Evolutionary conservation across 2,329 filamentous ascomycete genomes (phyloP).

Genomic region (Ceratocystis harringtonii): DNA sequence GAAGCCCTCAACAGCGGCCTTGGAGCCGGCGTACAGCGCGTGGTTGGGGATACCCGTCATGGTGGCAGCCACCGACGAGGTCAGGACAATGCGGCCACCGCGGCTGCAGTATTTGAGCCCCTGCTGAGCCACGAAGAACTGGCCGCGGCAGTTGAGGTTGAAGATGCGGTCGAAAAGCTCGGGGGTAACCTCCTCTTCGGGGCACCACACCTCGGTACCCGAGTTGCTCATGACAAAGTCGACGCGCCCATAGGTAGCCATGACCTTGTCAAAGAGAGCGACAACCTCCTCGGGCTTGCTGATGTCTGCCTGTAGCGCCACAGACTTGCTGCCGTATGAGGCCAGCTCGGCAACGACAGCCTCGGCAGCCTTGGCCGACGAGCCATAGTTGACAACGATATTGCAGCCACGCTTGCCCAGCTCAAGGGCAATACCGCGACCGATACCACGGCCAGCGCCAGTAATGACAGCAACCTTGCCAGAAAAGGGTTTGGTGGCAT

Average conservation of each 20-base stretch:
- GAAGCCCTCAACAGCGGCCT: conserved; percentile 59
- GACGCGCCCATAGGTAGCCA: conserved; percentile 50
- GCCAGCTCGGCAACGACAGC: conserved; percentile 40
- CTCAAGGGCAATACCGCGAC: conserved; percentile 49
- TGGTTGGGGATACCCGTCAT: conserved; percentile 54
- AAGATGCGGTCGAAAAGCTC: conserved; percentile 60
- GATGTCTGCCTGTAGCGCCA: conserved; percentile 51
- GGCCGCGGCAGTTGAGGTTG: conserved; percentile 53
- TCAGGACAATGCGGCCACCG: conserved; percentile 58
- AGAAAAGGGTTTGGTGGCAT: conserved; percentile 28
- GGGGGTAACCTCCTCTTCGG: conserved; percentile 52
- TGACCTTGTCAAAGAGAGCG: conserved; percentile 48
- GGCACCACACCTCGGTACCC: conserved; percentile 56
- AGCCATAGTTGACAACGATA: conserved; percentile 53
- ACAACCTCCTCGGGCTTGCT: conserved; percentile 43
- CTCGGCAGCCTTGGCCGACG: conserved; percentile 40
- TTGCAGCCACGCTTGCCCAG: conserved; percentile 49
- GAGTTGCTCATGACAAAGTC: conserved; percentile 62
- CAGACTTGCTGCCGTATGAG: conserved; percentile 39
- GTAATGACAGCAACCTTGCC: conserved; percentile 48
- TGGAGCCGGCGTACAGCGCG: conserved; percentile 55
- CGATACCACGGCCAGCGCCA: conserved; percentile 50
- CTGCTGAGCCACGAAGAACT: conserved; percentile 67
- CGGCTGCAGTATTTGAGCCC: conserved; percentile 55
- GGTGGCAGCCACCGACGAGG: conserved; percentile 53